These are phyloP conservation scores for Exobasidium rhododendri DNA, from an alignment of 1,284 basidiomycete genomes.

Conservation along the genomic window DNA sequence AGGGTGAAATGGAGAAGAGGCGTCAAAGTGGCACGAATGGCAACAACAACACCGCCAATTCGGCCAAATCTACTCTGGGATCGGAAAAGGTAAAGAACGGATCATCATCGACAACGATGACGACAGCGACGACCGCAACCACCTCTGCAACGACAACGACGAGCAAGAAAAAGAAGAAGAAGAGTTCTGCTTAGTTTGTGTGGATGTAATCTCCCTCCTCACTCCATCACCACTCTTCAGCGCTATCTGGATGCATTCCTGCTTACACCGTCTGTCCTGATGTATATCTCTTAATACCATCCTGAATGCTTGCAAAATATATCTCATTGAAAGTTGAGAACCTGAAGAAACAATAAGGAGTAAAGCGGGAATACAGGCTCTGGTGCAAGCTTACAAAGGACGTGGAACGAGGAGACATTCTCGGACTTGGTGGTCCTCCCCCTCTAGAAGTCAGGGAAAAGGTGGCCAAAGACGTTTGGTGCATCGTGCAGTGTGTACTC, in stretches of 20 bases:
- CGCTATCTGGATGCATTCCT: too few relatives aligned
- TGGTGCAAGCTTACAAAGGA: too few relatives aligned
- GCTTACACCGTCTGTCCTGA: too few relatives aligned
- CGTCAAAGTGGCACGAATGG: not conserved
- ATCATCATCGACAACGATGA: not conserved
- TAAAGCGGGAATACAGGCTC: not conserved
- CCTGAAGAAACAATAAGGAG: not conserved
- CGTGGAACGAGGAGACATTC: too few relatives aligned
- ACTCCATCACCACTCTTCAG: too few relatives aligned
- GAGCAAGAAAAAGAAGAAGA: not conserved
- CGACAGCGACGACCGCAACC: not conserved
- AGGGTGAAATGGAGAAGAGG: not conserved
- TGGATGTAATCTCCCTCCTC: too few relatives aligned
- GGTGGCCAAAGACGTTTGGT: slow-evolving; percentile 39
- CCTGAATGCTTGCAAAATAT: too few relatives aligned
- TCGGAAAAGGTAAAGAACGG: not conserved
- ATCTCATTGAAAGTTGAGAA: too few relatives aligned
- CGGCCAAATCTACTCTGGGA: not conserved
- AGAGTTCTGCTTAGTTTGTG: too few relatives aligned
- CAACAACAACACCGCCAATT: not conserved
- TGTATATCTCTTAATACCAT: too few relatives aligned
- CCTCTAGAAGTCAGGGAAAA: slow-evolving; percentile 50
- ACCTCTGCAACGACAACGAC: not conserved
- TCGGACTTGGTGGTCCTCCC: too few relatives aligned
- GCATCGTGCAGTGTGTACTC: slow-evolving; percentile 43